A percentile compares a stretch with the other conserved stretches of the same genome.
These are phyloP conservation scores for Eudorina sp. DNA, from an alignment of 139 green algal species.

Conservation along the genomic window DNA sequence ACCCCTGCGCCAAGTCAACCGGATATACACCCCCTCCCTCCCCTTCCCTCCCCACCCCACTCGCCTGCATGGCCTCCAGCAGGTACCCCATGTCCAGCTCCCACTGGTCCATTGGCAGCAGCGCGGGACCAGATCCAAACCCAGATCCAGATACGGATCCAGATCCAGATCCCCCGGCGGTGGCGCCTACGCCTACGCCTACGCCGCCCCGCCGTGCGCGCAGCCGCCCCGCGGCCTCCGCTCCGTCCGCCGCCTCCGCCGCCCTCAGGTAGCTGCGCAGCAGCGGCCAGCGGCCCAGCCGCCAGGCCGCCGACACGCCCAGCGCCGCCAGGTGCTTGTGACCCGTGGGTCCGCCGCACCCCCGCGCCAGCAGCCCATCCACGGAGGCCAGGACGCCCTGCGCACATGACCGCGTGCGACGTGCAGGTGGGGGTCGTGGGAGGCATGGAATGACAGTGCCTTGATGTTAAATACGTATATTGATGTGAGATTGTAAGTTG, in stretches of 20 bases:
- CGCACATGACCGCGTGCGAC: too few species aligned
- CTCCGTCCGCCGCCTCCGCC: neutral
- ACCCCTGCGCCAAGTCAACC: too few species aligned
- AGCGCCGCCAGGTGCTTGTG: constrained; percentile 70
- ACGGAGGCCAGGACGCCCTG: constrained; percentile 86
- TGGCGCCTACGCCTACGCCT: neutral
- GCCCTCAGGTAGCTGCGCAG: constrained; percentile 64
- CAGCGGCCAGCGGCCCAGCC: constrained; percentile 87
- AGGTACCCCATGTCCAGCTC: constrained; percentile 62
- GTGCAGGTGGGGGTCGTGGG: too few species aligned
- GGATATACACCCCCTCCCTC: neutral
- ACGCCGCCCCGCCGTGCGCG: neutral
- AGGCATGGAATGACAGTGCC: too few species aligned
- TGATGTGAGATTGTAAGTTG: too few species aligned
- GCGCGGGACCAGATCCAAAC: neutral
- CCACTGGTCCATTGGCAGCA: constrained; percentile 71
- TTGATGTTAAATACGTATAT: too few species aligned
- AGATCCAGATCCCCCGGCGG: neutral
- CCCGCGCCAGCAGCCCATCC: constrained; percentile 65
- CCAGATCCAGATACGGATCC: neutral
- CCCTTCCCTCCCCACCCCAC: neutral
- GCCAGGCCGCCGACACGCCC: constrained; percentile 89
- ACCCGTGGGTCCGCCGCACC: neutral
- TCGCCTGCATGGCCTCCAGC: constrained; percentile 45
- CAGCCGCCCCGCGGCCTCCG: neutral